These are phyloP conservation scores for Starmera pachycereana DNA, from an alignment of 805 yeast genomes.

Conservation along the genomic window DNA sequence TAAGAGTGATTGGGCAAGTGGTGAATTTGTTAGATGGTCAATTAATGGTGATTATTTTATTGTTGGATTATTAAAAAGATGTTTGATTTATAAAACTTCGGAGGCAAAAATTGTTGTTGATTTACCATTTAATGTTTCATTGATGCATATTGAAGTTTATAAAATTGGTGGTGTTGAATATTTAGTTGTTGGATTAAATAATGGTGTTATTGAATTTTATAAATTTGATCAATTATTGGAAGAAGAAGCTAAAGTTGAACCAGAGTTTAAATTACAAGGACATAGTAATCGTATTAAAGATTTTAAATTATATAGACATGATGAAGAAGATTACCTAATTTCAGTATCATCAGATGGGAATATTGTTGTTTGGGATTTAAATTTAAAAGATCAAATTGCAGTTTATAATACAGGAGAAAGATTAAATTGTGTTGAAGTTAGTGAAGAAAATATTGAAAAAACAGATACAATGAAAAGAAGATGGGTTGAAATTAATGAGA, in stretches of 20 bases:
- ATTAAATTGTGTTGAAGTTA: conserved; percentile 71
- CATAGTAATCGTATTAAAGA: conserved; percentile 84
- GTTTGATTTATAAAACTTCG: conserved; percentile 55
- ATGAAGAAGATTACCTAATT: conserved; percentile 42
- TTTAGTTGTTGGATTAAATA: conserved; percentile 55
- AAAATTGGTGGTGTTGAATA: conserved; percentile 39
- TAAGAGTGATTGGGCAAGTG: conserved; percentile 56
- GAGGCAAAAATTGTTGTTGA: conserved; percentile 49
- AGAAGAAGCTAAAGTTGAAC: conserved; percentile 20
- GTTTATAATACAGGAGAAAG: conserved; percentile 88
- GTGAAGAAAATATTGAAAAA: conserved; percentile 73
- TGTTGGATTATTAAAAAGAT: conserved; percentile 60
- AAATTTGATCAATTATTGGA: conserved; percentile 26
- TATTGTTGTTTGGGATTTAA: conserved; percentile 82
- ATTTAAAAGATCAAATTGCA: conserved; percentile 67
- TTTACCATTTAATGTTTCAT: conserved; percentile 39
- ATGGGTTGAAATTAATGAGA: conserved; percentile 25
- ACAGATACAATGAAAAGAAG: conserved; percentile 57
- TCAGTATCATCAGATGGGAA: conserved; percentile 91
- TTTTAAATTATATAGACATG: conserved; percentile 36
- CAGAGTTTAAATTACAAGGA: conserved; percentile 58
- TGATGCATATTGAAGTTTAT: conserved; percentile 59
- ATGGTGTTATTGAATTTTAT: conserved; percentile 60
- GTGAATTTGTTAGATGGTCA: conserved; percentile 61
- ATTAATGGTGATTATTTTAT: conserved; percentile 58